Base-by-base conservation (phyloP, 139 green algal genomes). In the Klebsormidium nitens region DNA sequence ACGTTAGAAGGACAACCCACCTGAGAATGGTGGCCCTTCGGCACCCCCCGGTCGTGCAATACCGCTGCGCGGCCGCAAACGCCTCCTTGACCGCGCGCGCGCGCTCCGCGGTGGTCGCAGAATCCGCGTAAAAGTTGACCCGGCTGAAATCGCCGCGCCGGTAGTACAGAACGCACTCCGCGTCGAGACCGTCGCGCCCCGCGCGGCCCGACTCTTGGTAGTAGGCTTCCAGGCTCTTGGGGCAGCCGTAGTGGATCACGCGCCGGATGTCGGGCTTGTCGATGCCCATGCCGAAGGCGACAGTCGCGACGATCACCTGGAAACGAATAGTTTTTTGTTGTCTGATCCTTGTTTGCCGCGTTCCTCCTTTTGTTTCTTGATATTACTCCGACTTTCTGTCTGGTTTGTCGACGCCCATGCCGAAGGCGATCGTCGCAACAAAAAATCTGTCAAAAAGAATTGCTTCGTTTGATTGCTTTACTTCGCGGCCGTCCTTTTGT, bases 351-450 rank as follows among this genome's bases (percentile, higher is more conserved):
- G n/a, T n/a, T n/a, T n/a, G n/a, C n/a, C n/a, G n/a, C n/a, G n/a
- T n/a, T n/a, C n/a, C n/a, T n/a, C n/a, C n/a, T n/a, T n/a, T n/a
- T n/a, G n/a, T n/a, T n/a, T n/a, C n/a, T n/a, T n/a, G n/a, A n/a
- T n/a, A n/a, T n/a, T n/a, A n/a, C n/a, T n/a, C n/a, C n/a, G n/a
- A n/a, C n/a, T n/a, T n/a, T n/a, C n/a, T n/a, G n/a, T n/a, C n/a
- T n/a, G n/a, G n/a, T n/a, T n/a, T n/a, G n/a, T n/a, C n/a, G n/a
- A n/a, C n/a, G n/a, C n/a, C n/a, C 80, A 85, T 85, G 0, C 80
- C 80, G 58, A 86, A 86, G 11, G 80, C 80, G n/a, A 81, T 66
- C 6, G 80, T 86, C 2, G 80, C 80, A 14, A 83, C 72, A 28
- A 86, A 48, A 8, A 85, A n/a, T n/a, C n/a, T n/a, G n/a, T n/a